phyloP scores from a whole-genome alignment of 441 rosid genomes.

The Pelargonium cotyledonis region DNA sequence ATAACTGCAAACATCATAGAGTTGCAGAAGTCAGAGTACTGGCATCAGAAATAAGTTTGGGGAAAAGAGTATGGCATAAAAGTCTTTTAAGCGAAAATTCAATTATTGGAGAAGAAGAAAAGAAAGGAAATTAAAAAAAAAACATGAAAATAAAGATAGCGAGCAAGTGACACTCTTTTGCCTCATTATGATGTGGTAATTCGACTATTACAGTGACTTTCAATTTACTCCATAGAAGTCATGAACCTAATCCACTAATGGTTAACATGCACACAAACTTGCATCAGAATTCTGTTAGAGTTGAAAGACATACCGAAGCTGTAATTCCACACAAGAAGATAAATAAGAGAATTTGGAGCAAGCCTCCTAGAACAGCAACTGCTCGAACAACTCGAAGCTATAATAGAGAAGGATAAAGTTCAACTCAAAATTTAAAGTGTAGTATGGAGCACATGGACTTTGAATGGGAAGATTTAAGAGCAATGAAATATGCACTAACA shows the following conservation, averaged over 20 bases:
- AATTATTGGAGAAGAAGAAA: not conserved
- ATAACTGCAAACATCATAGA: constrained; percentile 21
- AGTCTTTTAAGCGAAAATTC: not conserved
- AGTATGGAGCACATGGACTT: not conserved
- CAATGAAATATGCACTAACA: not conserved
- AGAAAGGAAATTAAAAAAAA: too few relatives aligned
- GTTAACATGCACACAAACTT: not conserved
- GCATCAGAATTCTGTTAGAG: not conserved
- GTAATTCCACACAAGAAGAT: constrained; percentile 26
- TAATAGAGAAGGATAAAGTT: constrained; percentile 5
- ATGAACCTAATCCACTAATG: too few relatives aligned
- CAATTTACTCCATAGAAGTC: too few relatives aligned
- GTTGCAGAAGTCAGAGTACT: constrained; percentile 7
- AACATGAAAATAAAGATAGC: not conserved
- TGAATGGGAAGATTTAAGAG: not conserved
- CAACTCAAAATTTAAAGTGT: not conserved
- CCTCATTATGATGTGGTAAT: not conserved
- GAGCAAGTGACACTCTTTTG: not conserved
- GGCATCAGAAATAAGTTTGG: constrained; percentile 8
- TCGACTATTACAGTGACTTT: not conserved
- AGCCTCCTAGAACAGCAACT: constrained; percentile 26
- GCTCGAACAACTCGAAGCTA: constrained; percentile 31
- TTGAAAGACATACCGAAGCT: constrained; percentile 22
- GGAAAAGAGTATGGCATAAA: not conserved
- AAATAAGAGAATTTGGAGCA: constrained; percentile 27